Conservation (phyloP, 2,329 filamentous ascomycete species). For the Lachnellula arida region DNA sequence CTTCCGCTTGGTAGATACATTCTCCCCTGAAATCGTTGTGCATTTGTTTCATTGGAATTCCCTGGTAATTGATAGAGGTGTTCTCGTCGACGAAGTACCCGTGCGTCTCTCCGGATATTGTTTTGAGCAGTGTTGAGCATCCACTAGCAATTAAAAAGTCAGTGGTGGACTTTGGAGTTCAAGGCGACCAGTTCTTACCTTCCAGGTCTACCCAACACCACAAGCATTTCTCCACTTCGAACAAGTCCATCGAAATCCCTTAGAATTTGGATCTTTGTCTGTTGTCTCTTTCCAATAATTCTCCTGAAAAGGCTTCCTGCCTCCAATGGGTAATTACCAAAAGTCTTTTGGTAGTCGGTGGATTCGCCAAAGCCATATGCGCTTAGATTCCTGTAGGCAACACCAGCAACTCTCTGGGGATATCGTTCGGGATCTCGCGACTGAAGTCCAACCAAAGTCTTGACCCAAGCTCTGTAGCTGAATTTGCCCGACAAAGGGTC, state of each 20-base stretch:
- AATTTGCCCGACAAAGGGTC: constrained; percentile 52
- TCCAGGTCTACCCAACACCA: constrained; percentile 63
- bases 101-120: constrained; percentile 49
- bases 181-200: constrained; percentile 33
- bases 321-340: constrained; percentile 57
- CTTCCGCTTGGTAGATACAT: constrained; percentile 71
- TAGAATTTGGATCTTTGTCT: constrained; percentile 53
- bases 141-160: constrained; percentile 38
- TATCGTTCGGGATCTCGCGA: constrained; percentile 47
- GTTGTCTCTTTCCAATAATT: constrained; percentile 46
- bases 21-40: constrained; percentile 58
- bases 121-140: constrained; percentile 60
- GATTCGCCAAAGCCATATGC: constrained; percentile 64
- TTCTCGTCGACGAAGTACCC: constrained; percentile 49
- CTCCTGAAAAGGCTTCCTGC: constrained; percentile 40
- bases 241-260: constrained; percentile 60
- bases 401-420: constrained; percentile 55
- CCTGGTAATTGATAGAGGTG: constrained; percentile 58
- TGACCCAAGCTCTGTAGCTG: constrained; percentile 54
- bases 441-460: constrained; percentile 46
- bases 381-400: constrained; percentile 63
- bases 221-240: constrained; percentile 59
- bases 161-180: neutral
- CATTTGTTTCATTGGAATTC: constrained; percentile 45
- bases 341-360: constrained; percentile 67